A percentile compares a stretch with the other conserved stretches of the same genome.
Conservation (phyloP, 1,284 basidiomycete species). For the Ceraceosorus guamensis region DNA sequence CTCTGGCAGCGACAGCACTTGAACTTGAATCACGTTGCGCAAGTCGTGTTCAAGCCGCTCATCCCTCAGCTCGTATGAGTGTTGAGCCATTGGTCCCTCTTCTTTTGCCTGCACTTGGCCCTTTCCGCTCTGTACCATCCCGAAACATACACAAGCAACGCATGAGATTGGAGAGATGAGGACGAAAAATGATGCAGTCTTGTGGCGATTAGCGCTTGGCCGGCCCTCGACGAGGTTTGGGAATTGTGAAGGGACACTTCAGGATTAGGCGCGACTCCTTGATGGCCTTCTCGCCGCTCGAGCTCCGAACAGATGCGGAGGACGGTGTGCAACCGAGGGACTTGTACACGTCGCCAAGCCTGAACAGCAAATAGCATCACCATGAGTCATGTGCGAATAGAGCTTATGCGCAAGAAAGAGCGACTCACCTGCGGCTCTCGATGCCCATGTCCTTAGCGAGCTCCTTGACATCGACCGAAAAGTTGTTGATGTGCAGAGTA, state of each 20-base stretch:
- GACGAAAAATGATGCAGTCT: too few species aligned
- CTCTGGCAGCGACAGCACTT: too few species aligned
- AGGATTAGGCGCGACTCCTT: constrained; percentile 8
- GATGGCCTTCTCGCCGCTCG: not conserved
- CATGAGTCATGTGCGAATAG: too few species aligned
- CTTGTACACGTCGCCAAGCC: constrained; percentile 15
- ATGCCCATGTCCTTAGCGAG: constrained; percentile 18
- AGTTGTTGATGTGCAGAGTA: constrained; percentile 39
- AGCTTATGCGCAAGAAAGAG: not conserved
- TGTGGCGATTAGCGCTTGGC: not conserved
- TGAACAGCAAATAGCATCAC: not conserved
- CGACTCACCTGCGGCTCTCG: constrained; percentile 13
- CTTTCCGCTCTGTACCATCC: too few species aligned
- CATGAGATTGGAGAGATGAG: too few species aligned
- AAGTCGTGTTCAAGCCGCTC: too few species aligned
- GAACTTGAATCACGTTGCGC: too few species aligned
- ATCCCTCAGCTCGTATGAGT: too few species aligned
- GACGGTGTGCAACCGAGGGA: constrained; percentile 11
- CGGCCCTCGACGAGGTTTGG: constrained; percentile 6
- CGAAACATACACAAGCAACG: too few species aligned
- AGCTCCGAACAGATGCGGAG: too few species aligned
- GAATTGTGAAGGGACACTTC: constrained; percentile 12
- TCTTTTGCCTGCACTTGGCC: too few species aligned
- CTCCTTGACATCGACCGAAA: constrained; percentile 26
- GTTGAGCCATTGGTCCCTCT: too few species aligned